Evolutionary conservation across 1,284 basidiomycete genomes (phyloP), one percentile per base, ranked within the genome.

Genomic region (Phlebopus sp.): DNA sequence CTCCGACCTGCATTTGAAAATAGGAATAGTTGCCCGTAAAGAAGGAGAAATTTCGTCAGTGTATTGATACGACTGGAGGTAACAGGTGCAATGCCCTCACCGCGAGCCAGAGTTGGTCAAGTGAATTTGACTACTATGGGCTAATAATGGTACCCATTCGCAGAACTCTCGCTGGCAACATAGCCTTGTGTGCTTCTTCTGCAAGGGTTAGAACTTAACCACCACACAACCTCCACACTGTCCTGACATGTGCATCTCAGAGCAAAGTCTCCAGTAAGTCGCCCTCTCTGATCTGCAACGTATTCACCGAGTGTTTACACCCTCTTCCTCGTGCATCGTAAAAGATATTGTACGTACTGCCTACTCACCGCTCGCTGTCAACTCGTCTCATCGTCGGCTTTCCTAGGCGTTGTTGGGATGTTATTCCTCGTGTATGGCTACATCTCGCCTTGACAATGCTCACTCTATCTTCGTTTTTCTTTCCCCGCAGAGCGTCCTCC

Each of bases 361-460:
- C 15, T 40, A 11, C 17, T 37, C 7, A 15, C 11, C 11, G 29
- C 1, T 18, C 17, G 4, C 41, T 34, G 9, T 50, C 15, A 11
- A 6, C 18, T 19, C 25, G 23, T 7, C 14, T 21, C 27, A 29
- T 29, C 27, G 27, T 11, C 11, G 9, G 14, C 19, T 5, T 6
- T 42, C 40, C 7, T 14, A 59, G 58, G 47, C 11, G 25, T 60
- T 37, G 59, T 62, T 15, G 58, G 59, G 2, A n/a, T 41, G 2
- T 42, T 62, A 30, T 59, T 64, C 44, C 29, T 60, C 4, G 56
- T 64, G 58, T 60, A 41, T 32, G 58, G 15, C 13, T 4, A 5
- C 38, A 1, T 11, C 15, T 11, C 21, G n/a, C 3, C 10, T n/a
- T 10, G 3, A n/a, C n/a, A n/a, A n/a, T 27, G 19, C 19, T 23